A percentile compares a stretch with the other conserved stretches of the same genome.
Conservation (phyloP, 371 early-diverging fungal species). For the Phascolomyces articulosus region DNA sequence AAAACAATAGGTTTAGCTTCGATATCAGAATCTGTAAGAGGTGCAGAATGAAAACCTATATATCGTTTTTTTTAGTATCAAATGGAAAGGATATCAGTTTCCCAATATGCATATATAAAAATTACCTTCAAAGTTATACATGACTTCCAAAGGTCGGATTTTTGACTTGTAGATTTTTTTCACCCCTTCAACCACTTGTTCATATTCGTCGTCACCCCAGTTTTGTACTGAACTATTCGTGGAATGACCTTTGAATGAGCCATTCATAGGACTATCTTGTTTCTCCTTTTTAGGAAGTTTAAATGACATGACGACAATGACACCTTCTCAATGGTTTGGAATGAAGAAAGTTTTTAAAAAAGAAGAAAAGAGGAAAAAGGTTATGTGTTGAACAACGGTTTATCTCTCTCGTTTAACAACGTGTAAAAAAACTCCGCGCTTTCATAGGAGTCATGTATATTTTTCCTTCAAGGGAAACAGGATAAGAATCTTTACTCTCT, state of each 20-base stretch:
- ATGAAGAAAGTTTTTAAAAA: background rate
- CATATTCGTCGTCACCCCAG: constrained; percentile 52
- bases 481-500: too few relatives aligned
- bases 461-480: too few relatives aligned
- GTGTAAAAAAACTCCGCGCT: background rate
- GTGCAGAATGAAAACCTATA: constrained; percentile 73
- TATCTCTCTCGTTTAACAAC: background rate
- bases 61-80: background rate
- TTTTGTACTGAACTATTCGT: constrained; percentile 10
- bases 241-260: background rate
- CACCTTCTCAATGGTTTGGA: background rate
- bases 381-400: background rate
- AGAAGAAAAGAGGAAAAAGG: background rate
- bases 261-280: background rate
- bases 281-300: background rate
- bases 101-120: background rate
- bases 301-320: constrained; percentile 7
- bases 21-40: constrained; percentile 79
- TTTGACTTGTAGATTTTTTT: constrained; percentile 72
- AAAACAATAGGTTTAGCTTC: constrained; percentile 86
- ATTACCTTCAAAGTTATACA: constrained; percentile 74
- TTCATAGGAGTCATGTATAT: too few relatives aligned
- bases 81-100: too few relatives aligned
- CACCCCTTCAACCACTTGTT: constrained; percentile 62
- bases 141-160: constrained; percentile 74